Evolutionary conservation across 1,284 basidiomycete species (phyloP), one percentile per base, ranked within the genome.

Genomic region (Lentinula novae-zelandiae): DNA sequence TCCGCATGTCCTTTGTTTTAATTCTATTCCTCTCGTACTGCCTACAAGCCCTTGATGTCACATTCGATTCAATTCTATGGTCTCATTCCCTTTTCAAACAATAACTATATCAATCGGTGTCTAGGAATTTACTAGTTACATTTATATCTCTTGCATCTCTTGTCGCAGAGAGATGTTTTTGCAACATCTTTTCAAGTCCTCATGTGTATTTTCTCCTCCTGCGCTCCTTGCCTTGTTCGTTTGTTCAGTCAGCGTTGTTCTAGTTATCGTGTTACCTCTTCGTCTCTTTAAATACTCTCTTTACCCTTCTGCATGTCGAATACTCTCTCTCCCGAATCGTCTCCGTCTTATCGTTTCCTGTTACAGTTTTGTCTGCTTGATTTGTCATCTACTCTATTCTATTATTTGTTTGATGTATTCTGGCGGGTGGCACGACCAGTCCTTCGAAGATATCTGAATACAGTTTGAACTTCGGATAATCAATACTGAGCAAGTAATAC

Each of bases 211-310:
- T 15, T 22, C 33, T 27, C 20, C 5, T 46, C 44, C 22, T 51
- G 31, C 50, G 31, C 33, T 36, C 33, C 27, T 51, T 39, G 1
- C 6, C 22, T 13, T 13, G 33, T 53, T 36, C 12, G 52, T 53
- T 38, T 36, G 34, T 53, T 53, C 12, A 34, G 17, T 53, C 36
- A 36, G 33, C 52, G 17, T 53, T 39, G 39, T 15, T n/a, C 13
- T 53, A 36, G 51, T 53, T 53, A 53, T 53, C 51, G 51, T 53
- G 51, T 53, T 53, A 36, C 33, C 50, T 36, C 27, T n/a, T n/a
- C 20, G 27, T 33, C 27, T 51, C 27, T 33, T 13, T 51, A 13
- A 33, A 33, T n/a, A 31, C 2, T 31, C 15, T 33, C 50, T 33
- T 4, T 27, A 27, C 36, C 36, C 12, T 38, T 1, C 36, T 12